These are phyloP conservation scores for Claviceps pusilla DNA, from an alignment of 2,329 filamentous ascomycete species.

Conservation along the genomic window DNA sequence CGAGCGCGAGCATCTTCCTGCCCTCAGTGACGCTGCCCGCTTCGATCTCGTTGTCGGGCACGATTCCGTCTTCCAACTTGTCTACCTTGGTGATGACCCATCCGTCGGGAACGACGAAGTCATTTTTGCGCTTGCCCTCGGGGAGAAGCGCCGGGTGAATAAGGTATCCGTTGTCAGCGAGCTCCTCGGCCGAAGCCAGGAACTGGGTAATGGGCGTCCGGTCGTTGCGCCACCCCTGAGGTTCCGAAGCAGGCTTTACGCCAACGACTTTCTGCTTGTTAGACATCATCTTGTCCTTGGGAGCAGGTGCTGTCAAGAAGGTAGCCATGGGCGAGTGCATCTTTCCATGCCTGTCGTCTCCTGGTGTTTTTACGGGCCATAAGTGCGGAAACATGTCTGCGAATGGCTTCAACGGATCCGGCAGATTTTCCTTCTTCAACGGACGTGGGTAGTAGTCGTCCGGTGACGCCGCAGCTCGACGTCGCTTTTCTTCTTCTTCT, in stretches of 20 bases:
- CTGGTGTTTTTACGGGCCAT: slow-evolving; percentile 79
- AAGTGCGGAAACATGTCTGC: slow-evolving; percentile 73
- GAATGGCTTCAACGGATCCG: slow-evolving; percentile 46
- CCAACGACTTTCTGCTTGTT: slow-evolving; percentile 29
- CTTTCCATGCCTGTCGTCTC: slow-evolving; percentile 64
- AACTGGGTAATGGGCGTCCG: slow-evolving; percentile 74
- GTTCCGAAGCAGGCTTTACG: slow-evolving; percentile 45
- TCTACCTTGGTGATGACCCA: slow-evolving; percentile 72
- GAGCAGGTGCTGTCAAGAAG: slow-evolving; percentile 61
- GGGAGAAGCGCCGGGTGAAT: slow-evolving; percentile 66
- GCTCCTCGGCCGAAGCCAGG: slow-evolving; percentile 54
- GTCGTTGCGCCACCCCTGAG: slow-evolving; percentile 54
- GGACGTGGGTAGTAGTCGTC: slow-evolving; percentile 45
- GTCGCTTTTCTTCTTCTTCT: slow-evolving; percentile 13
- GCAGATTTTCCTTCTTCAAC: slow-evolving; percentile 35
- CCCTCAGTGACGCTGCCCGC: slow-evolving; percentile 73
- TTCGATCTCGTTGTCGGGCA: slow-evolving; percentile 57
- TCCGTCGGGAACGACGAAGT: slow-evolving; percentile 45
- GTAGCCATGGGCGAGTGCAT: slow-evolving; percentile 79
- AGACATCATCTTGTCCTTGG: slow-evolving; percentile 45
- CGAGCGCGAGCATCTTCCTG: slow-evolving; percentile 62
- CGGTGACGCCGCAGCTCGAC: slow-evolving; percentile 27
- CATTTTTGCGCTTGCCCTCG: slow-evolving; percentile 36
- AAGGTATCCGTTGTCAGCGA: slow-evolving; percentile 70
- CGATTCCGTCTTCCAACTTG: slow-evolving; percentile 48